phyloP scores from a whole-genome alignment of 2,329 filamentous ascomycete species.

The Blumeria hordei region DNA sequence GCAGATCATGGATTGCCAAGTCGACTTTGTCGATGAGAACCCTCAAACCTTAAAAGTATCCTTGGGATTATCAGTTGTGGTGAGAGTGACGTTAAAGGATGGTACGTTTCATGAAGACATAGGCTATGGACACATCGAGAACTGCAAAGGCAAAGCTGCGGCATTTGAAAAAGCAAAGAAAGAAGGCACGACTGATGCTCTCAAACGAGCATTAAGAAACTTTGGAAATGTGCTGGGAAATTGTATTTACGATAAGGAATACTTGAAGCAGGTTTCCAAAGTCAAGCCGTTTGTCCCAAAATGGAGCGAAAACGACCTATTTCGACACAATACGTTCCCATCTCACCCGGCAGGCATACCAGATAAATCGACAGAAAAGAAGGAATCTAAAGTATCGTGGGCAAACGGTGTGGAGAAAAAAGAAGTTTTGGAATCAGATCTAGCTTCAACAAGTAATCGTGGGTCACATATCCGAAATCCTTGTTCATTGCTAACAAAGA shows the following conservation, averaged over 20 bases:
- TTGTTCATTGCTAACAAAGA: neutral
- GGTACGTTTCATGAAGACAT: constrained; percentile 97
- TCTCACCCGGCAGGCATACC: neutral
- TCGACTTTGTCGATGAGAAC: constrained; percentile 86
- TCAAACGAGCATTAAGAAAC: constrained; percentile 72
- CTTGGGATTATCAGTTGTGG: constrained; percentile 70
- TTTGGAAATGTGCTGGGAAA: constrained; percentile 97
- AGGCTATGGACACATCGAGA: constrained; percentile 90
- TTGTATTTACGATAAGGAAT: constrained; percentile 93
- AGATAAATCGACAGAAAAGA: constrained; percentile 6
- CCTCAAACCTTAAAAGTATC: constrained; percentile 54
- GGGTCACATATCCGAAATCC: neutral
- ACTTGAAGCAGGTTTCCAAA: constrained; percentile 70
- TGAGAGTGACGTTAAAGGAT: constrained; percentile 72
- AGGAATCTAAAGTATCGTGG: constrained; percentile 12
- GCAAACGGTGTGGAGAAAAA: neutral
- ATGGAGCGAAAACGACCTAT: constrained; percentile 57
- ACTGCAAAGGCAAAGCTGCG: constrained; percentile 79
- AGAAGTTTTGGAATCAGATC: neutral
- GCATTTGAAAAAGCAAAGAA: constrained; percentile 99
- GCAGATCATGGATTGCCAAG: constrained; percentile 79
- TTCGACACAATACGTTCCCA: constrained; percentile 50
- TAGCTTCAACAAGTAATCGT: neutral
- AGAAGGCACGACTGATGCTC: constrained; percentile 79
- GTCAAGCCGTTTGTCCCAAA: constrained; percentile 57